Conservation (phyloP, 768 basidiomycete genomes). For the Lentinula guzmanii region DNA sequence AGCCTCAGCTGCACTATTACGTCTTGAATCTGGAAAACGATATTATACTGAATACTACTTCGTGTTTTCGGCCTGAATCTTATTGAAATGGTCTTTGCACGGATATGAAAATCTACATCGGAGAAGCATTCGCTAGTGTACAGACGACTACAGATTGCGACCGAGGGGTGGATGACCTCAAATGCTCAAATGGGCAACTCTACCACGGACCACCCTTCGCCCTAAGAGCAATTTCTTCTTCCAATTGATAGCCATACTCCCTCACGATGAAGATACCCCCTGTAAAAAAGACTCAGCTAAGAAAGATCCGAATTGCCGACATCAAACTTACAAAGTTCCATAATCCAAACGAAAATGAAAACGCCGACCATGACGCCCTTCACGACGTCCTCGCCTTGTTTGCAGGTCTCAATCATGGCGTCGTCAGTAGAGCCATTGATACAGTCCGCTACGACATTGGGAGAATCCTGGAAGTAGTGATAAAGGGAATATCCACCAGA, state of each 20-base stretch:
- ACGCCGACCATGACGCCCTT: constrained; percentile 35
- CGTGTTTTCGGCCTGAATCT: too few relatives aligned
- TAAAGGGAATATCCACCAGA: constrained; percentile 38
- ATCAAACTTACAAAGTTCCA: constrained; percentile 38
- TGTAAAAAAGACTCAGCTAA: constrained; percentile 10
- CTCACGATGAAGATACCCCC: constrained; percentile 44
- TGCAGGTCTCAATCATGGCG: constrained; percentile 26
- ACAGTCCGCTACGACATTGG: constrained; percentile 32
- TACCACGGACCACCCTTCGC: constrained; percentile 10
- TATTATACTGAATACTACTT: too few relatives aligned
- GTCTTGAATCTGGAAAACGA: too few relatives aligned
- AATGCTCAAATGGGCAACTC: background rate
- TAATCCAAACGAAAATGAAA: constrained; percentile 39
- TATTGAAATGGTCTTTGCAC: background rate
- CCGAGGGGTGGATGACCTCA: background rate
- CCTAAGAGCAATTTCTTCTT: constrained; percentile 33
- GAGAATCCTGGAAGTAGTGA: constrained; percentile 35
- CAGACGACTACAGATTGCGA: background rate
- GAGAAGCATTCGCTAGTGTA: background rate
- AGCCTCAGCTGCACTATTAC: too few relatives aligned
- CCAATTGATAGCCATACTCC: constrained; percentile 37
- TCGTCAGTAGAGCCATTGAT: constrained; percentile 24
- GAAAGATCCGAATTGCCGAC: background rate
- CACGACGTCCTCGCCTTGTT: constrained; percentile 30
- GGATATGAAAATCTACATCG: background rate